Evolutionary conservation across 2,329 filamentous ascomycete genomes (phyloP), one percentile per base, ranked within the genome.

Genomic region (Pseudogymnoascus sp.): DNA sequence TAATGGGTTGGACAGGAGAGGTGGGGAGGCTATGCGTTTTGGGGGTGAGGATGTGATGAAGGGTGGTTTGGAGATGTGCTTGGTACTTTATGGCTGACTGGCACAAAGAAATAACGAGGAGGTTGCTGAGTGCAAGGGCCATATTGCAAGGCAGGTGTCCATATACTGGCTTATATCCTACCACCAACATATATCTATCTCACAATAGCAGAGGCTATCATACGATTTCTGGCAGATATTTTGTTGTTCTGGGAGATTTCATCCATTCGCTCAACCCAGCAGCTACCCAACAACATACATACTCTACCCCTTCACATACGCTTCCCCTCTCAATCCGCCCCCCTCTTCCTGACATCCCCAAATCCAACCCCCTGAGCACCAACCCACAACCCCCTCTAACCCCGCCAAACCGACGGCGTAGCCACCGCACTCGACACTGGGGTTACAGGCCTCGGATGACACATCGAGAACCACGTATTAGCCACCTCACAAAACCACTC

Each of bases 1-100:
- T 80, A 4, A 84, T 87, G 68, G 84, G 81, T 1, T 82, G 83
- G 79, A 76, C 75, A 16, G 70, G 75, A 19, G 62, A 73, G 64
- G 66, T 76, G 23, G 73, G 73, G 38, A 74, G 73, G 62, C 64
- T 80, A 5, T 76, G 73, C 62, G 71, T 80, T 28, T 67, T 82
- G 55, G 75, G 76, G 9, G 75, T 78, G 33, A 76, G 76, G 59
- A 75, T 72, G 70, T 79, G 68, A 75, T 25, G 19, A 42, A 8
- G 23, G 25, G 14, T 4, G 25, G n/a, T 16, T 16, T 30, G 45
- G 25, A 30, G 14, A 6, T 16, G 45, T 52, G 45, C n/a, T 30
- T 16, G 23, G 22, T 28, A 5, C 6, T 12, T 28, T 33, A 19
- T 30, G n/a, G 25, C 25, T 33, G 25, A 30, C 25, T 30, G 25